Conservation (phyloP, 208 protist species). For the Leishmania major region DNA sequence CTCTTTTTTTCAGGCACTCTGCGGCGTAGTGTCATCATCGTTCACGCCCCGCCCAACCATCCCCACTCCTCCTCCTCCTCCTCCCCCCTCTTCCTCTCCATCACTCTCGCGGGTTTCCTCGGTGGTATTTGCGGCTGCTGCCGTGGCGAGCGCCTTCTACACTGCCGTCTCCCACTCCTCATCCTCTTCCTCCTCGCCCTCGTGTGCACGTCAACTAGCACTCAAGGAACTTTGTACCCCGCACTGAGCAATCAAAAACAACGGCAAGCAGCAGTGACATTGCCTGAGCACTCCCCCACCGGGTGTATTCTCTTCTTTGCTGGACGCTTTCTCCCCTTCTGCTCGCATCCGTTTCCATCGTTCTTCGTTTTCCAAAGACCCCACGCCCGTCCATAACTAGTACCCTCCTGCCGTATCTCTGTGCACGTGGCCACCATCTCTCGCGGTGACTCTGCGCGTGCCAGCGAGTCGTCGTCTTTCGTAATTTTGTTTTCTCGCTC, state of each 20-base stretch:
- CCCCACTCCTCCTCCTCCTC: neutral
- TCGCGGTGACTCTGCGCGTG: neutral
- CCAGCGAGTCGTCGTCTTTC: neutral
- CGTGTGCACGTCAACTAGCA: neutral
- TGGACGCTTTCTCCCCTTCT: neutral
- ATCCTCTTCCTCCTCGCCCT: neutral
- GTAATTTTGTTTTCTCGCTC: neutral
- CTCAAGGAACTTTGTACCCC: neutral
- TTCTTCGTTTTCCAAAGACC: neutral
- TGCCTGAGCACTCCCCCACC: neutral
- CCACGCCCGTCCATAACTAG: neutral
- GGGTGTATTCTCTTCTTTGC: neutral
- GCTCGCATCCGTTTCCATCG: neutral
- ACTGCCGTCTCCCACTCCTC: too few species aligned
- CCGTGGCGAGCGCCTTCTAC: neutral
- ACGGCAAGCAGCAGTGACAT: neutral
- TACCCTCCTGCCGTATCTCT: neutral
- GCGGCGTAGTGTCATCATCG: neutral
- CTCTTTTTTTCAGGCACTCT: neutral
- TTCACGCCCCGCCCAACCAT: neutral
- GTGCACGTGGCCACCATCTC: neutral
- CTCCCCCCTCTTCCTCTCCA: neutral
- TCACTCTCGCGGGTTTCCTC: neutral
- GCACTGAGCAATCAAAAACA: neutral
- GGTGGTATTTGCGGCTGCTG: neutral